Conservation (phyloP, 345 rosid species). For the Aquilaria yunnanensis region DNA sequence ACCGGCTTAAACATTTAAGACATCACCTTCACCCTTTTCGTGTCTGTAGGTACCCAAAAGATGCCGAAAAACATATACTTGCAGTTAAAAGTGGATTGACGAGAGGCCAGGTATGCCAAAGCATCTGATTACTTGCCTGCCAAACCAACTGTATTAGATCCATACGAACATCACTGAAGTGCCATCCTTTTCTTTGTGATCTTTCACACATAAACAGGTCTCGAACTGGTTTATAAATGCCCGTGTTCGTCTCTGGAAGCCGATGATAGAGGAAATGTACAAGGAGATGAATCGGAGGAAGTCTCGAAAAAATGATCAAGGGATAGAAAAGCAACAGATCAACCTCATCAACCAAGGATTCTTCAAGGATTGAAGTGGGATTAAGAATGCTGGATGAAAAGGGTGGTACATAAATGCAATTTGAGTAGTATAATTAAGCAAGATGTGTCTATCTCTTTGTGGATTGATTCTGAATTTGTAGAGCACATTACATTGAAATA, state of each 20-base stretch:
- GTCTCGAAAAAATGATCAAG: conserved; percentile 20
- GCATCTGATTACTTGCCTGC: too few species aligned
- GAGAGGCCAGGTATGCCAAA: conserved; percentile 74
- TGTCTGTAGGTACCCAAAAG: conserved; percentile 75
- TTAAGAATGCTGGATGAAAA: too few species aligned
- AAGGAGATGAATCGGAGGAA: conserved; percentile 74
- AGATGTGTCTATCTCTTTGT: too few species aligned
- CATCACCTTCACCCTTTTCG: not conserved
- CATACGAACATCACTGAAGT: too few species aligned
- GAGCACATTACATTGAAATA: too few species aligned
- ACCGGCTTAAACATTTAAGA: not conserved
- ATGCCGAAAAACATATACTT: conserved; percentile 92
- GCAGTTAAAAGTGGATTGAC: conserved; percentile 89
- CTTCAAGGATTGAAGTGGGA: too few species aligned
- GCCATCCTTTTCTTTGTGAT: too few species aligned
- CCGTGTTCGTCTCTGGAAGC: conserved; percentile 95
- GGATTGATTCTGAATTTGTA: too few species aligned
- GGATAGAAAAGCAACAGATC: not conserved
- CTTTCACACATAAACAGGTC: conserved; percentile 33
- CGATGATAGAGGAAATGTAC: conserved; percentile 97
- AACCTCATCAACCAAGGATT: too few species aligned
- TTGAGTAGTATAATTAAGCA: too few species aligned
- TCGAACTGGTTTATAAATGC: conserved; percentile 99
- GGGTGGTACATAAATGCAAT: too few species aligned
- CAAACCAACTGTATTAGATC: too few species aligned